Conservation (phyloP, 163 green algal genomes). For the Smithsoniella earleae region DNA sequence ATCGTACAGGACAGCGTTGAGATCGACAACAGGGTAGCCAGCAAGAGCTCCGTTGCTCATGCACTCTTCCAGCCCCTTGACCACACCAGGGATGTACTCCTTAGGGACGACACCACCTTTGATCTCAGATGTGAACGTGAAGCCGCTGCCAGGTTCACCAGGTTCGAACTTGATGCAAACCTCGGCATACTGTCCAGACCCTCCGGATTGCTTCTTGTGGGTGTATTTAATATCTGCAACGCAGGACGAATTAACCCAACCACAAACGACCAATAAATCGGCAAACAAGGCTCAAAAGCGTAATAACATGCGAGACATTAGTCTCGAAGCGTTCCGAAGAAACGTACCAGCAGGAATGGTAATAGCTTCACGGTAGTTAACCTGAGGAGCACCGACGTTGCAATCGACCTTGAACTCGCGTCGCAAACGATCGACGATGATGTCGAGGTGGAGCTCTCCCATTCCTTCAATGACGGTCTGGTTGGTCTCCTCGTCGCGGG, state of each 20-base stretch:
- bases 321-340: too few species aligned
- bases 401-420: slow-evolving; percentile 96
- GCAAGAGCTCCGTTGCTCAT: slow-evolving; percentile 80
- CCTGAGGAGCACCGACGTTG: slow-evolving; percentile 64
- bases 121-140: slow-evolving; percentile 91
- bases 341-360: slow-evolving; percentile 41
- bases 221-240: slow-evolving; percentile 72
- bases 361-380: slow-evolving; percentile 93
- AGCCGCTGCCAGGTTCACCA: slow-evolving; percentile 85
- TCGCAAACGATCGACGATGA: slow-evolving; percentile 92
- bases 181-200: slow-evolving; percentile 93
- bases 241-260: too few species aligned
- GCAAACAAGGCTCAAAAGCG: neutral
- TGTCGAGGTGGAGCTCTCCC: slow-evolving; percentile 98
- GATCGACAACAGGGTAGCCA: slow-evolving; percentile 94
- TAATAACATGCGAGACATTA: too few species aligned
- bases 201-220: slow-evolving; percentile 99
- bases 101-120: slow-evolving; percentile 92
- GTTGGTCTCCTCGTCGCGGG: slow-evolving; percentile 89
- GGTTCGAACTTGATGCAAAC: slow-evolving; percentile 91
- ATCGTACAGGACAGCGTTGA: slow-evolving; percentile 73
- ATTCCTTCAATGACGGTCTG: slow-evolving; percentile 98
- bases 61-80: slow-evolving; percentile 76
- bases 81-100: slow-evolving; percentile 93
- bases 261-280: too few species aligned